Percentiles rank a stretch among this genome's conserved stretches.
phyloP scores from a whole-genome alignment of 768 basidiomycete genomes.

The Mycena filopes region DNA sequence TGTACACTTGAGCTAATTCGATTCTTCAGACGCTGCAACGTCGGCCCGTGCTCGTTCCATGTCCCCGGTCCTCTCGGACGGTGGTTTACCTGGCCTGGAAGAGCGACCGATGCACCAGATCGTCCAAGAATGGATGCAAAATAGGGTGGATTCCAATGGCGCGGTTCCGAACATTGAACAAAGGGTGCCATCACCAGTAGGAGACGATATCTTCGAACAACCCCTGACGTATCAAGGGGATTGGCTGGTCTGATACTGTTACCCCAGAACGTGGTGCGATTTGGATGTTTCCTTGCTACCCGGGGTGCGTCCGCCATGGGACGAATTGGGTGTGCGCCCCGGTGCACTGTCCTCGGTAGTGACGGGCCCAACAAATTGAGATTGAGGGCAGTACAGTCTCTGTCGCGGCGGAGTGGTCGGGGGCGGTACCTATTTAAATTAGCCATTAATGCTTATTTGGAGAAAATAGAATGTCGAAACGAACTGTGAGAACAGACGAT shows the following conservation, averaged over 20 bases:
- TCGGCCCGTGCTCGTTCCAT: conserved; percentile 36
- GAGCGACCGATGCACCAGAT: conserved; percentile 24
- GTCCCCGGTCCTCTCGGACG: conserved; percentile 41
- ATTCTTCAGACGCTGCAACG: conserved; percentile 43
- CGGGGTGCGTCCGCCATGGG: conserved; percentile 68
- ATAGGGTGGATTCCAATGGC: conserved; percentile 32
- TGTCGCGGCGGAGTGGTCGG: conserved; percentile 49
- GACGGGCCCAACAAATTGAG: conserved; percentile 42
- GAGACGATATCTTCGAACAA: conserved; percentile 26
- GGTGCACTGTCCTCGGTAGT: conserved; percentile 42
- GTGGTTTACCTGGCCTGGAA: conserved; percentile 32
- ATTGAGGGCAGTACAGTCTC: conserved; percentile 43
- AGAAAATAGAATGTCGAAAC: conserved; percentile 39
- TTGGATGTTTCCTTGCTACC: conserved; percentile 41
- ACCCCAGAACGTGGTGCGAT: background rate
- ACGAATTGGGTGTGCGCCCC: conserved; percentile 68
- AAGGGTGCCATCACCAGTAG: conserved; percentile 20
- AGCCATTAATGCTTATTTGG: conserved; percentile 12
- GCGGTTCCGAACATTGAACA: conserved; percentile 15
- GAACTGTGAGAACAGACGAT: conserved; percentile 58
- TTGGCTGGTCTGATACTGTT: conserved; percentile 36
- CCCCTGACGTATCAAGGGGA: conserved; percentile 36
- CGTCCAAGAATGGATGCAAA: conserved; percentile 37
- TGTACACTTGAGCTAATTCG: conserved; percentile 18
- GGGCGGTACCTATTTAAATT: conserved; percentile 57